These are phyloP conservation scores for Pseudogymnoascus sp. DNA, from an alignment of 2,329 filamentous ascomycete genomes.

Conservation along the genomic window DNA sequence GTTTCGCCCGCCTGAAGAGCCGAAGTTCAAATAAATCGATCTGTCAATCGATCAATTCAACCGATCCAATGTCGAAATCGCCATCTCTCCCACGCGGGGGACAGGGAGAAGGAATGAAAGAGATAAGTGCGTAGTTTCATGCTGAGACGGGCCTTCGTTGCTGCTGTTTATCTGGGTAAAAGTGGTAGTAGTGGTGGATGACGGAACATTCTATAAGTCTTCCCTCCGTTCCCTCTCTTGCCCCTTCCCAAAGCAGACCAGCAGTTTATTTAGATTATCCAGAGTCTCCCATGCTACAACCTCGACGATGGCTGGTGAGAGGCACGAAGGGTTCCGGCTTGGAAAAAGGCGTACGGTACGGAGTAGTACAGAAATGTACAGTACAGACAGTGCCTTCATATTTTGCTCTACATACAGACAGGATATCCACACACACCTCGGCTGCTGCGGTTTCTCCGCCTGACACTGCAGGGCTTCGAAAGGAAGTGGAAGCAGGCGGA, in stretches of 20 bases:
- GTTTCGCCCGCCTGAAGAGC: background rate
- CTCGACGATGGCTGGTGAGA: background rate
- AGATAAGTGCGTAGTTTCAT: background rate
- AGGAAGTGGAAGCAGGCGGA: background rate
- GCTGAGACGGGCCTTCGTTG: background rate
- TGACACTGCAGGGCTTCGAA: constrained; percentile 1
- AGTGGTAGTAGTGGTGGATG: background rate
- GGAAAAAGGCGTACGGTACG: background rate
- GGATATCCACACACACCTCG: background rate
- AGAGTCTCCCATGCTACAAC: background rate
- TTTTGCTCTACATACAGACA: background rate
- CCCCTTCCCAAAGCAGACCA: background rate
- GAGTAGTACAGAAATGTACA: background rate
- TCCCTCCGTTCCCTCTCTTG: background rate
- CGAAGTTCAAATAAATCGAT: background rate
- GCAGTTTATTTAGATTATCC: background rate
- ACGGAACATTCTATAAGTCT: background rate
- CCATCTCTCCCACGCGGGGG: background rate
- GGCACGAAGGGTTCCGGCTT: background rate
- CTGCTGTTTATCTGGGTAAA: background rate
- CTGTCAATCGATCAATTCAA: background rate
- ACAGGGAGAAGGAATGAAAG: background rate
- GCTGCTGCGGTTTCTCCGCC: constrained; percentile 3
- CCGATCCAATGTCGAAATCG: background rate
- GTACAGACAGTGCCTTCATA: background rate